Evolutionary conservation across 2,329 filamentous ascomycete species (phyloP).

Genomic region (Cordyceps cicadae): DNA sequence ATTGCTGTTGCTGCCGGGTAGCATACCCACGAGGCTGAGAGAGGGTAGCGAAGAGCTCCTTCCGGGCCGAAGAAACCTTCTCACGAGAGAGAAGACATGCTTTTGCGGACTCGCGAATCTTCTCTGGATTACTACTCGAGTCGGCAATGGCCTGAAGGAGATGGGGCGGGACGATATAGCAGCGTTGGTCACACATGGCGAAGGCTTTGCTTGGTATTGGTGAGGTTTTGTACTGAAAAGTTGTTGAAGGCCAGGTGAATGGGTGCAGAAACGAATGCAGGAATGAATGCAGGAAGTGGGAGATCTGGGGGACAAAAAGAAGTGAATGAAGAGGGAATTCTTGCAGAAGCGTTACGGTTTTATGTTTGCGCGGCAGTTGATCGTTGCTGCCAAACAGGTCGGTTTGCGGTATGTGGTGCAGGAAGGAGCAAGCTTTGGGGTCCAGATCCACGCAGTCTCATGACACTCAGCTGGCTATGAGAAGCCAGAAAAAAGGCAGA

Average conservation of each 20-base stretch:
- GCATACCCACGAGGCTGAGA: conserved; percentile 24
- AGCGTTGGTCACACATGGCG: conserved; percentile 18
- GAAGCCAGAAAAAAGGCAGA: background rate
- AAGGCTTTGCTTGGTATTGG: background rate
- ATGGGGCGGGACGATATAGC: conserved; percentile 39
- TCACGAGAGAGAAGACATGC: conserved; percentile 28
- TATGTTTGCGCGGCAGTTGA: conserved; percentile 1
- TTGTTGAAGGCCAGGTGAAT: background rate
- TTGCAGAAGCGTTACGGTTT: background rate
- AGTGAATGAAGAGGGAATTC: background rate
- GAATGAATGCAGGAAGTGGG: background rate
- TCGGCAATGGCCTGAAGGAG: conserved; percentile 36
- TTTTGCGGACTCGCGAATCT: conserved; percentile 28
- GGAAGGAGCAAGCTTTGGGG: background rate
- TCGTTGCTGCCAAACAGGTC: background rate
- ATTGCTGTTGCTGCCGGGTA: conserved; percentile 17
- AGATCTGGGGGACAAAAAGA: background rate
- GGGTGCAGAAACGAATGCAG: background rate
- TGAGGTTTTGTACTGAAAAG: background rate
- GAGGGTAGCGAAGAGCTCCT: conserved; percentile 28
- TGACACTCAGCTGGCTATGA: background rate
- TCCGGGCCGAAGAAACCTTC: conserved; percentile 22
- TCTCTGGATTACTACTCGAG: conserved; percentile 28
- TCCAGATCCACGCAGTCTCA: background rate
- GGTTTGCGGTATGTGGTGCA: background rate